Base-by-base conservation (phyloP, 2,329 filamentous ascomycete genomes). In the Colletotrichum tofieldiae region DNA sequence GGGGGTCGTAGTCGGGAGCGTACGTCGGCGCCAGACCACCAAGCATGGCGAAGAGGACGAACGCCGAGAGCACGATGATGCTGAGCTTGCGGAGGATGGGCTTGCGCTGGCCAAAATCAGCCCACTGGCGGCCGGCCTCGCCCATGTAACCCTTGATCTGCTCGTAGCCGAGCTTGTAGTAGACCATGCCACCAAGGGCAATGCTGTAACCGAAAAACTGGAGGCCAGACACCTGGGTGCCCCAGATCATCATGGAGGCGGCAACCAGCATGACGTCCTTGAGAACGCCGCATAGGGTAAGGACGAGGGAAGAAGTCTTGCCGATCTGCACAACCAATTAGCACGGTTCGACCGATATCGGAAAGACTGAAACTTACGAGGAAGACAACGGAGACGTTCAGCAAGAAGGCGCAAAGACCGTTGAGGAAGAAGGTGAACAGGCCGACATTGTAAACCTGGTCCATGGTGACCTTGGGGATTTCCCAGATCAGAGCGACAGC, bases 381-480 rank as follows among this genome's bases (percentile, higher is more conserved):
- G 86, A 96, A 94, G 54, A 96, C 94, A 51, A 96, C 93, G 1
- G 94, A 95, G 65, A 96, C 92, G 83, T 96, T 96, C 73, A 96
- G 88, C 77, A 93, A 83, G 84, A 96, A 96, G 29, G 94, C 94
- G 78, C 93, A 91, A 64, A 92, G 85, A 72, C 93, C 94, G 82
- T 96, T 96, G 71, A 91, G 83, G 79, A 95, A 86, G 78, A 96
- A 91, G 32, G 90, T 92, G 79, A 90, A 87, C 63, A 93, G 84
- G 66, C 94, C 94, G 66, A 96, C 93, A 74, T 90, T 86, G 84
- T 93, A 89, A 72, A 96, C 86, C 76, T 96, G 92, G 47, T 83
- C 86, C 85, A 94, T 89, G 72, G 87, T 87, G 79, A 95, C 88
- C 76, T 85, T 87, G 76, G 93, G 93, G 3, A 95, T 82, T 82